Evolutionary conservation across 2,329 filamentous ascomycete genomes (phyloP).

Genomic region (Seiridium cupressi): DNA sequence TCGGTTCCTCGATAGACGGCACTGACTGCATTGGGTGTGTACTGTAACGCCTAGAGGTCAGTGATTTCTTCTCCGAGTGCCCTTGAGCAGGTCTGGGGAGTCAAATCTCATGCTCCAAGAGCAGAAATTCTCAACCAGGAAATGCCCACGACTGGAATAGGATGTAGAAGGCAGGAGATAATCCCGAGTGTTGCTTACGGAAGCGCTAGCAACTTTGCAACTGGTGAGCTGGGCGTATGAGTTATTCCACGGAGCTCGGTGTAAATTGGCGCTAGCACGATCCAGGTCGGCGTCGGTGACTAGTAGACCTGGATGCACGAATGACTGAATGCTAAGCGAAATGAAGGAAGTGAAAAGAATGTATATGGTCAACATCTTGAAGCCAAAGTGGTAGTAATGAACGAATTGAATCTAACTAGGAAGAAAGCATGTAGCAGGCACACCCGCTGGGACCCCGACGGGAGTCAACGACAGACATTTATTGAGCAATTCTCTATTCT

Average conservation of each 20-base stretch:
- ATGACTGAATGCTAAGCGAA: slow-evolving; percentile 1
- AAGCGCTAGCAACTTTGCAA: not conserved
- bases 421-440: not conserved
- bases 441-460: not conserved
- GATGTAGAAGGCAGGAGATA: not conserved
- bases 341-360: not conserved
- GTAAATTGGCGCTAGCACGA: not conserved
- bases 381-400: not conserved
- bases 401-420: not conserved
- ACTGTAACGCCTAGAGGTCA: not conserved
- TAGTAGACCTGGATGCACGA: not conserved
- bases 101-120: not conserved
- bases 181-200: not conserved
- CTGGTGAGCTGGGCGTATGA: not conserved
- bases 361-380: not conserved
- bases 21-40: not conserved
- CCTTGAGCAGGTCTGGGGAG: not conserved
- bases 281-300: not conserved
- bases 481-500: not conserved
- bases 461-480: not conserved
- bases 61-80: not conserved
- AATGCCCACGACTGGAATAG: not conserved
- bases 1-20: not conserved
- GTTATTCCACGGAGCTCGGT: not conserved
- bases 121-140: not conserved